Evolutionary conservation across 2,329 filamentous ascomycete species (phyloP), one percentile per base, ranked within the genome.

Genomic region (Fusarium sp.): DNA sequence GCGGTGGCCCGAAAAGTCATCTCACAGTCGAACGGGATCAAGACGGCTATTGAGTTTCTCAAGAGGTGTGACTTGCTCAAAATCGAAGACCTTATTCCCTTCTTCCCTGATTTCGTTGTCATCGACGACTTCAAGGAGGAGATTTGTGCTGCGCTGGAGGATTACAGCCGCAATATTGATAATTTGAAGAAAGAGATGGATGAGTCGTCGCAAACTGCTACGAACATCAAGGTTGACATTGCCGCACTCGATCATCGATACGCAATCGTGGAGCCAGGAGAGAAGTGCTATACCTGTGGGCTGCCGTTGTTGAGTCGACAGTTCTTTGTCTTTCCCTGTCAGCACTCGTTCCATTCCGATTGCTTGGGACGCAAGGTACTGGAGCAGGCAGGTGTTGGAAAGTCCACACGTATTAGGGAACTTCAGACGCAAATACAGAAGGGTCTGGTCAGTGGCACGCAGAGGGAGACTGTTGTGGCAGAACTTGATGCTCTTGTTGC

Each of bases 101-200:
- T 99, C 84, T 99, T 99, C 81, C 96, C 96, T 0, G 96, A 99
- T 78, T 99, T 99, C 77, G 94, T 98, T 24, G 92, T 98, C 52
- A 98, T 99, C 66, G 96, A 99, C 77, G 96, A 98, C 79, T 99
- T 99, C 86, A 98, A 98, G 77, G 94, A 98, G 68, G 96, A 99
- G 78, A 98, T 99, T 37, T 99, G 96, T 81, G 85, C 89, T 0
- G 96, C 97, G 2, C 86, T 99, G 3, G 96, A 99, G 80, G 93
- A 97, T 68, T 99, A 99, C 82, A 92, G 90, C 46, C 91, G 93
- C 37, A 93, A 93, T 71, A 99, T 99, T 71, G 96, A 98, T 75
- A 85, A 84, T 3, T 83, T 99, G 38, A 94, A 94, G 76, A 89
- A 91, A 69, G 95, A 98, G 79, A 99, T 99, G 96, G 96, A 99